phyloP scores from a whole-genome alignment of 1,139 yeast species.

The Debaryomyces coudertii region DNA sequence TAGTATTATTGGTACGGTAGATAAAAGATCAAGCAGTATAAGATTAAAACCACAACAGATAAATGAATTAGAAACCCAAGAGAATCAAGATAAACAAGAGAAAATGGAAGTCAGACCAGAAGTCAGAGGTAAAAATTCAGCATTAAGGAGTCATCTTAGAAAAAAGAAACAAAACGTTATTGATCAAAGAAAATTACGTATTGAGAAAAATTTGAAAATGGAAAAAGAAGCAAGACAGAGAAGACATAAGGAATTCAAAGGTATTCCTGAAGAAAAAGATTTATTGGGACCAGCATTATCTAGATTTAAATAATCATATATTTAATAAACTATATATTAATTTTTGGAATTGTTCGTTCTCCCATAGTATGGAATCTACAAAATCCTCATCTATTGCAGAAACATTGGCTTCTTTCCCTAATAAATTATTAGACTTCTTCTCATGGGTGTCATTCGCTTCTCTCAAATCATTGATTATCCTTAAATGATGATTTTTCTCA shows the following conservation, averaged over 20 bases:
- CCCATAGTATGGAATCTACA: constrained; percentile 28
- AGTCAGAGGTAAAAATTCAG: constrained; percentile 79
- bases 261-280: constrained; percentile 56
- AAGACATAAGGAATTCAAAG: constrained; percentile 49
- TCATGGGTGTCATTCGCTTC: constrained; percentile 3
- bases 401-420: constrained; percentile 4
- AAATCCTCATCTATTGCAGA: constrained; percentile 19
- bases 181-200: constrained; percentile 81
- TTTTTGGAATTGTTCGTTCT: constrained; percentile 23
- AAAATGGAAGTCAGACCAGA: constrained; percentile 57
- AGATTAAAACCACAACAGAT: constrained; percentile 68
- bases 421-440: constrained; percentile 10
- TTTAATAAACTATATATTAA: constrained; percentile 17
- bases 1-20: constrained; percentile 80
- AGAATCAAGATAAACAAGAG: constrained; percentile 40
- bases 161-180: constrained; percentile 86
- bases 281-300: constrained; percentile 58
- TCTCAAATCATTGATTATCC: constrained; percentile 11
- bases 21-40: constrained; percentile 62
- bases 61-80: constrained; percentile 44
- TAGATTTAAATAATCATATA: constrained; percentile 46
- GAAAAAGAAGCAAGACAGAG: constrained; percentile 76
- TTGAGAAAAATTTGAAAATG: constrained; percentile 72
- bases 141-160: constrained; percentile 76
- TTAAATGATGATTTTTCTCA: constrained; percentile 9